These are phyloP conservation scores for Crataegus laevigata DNA, from an alignment of 306 rosid genomes.

Conservation along the genomic window DNA sequence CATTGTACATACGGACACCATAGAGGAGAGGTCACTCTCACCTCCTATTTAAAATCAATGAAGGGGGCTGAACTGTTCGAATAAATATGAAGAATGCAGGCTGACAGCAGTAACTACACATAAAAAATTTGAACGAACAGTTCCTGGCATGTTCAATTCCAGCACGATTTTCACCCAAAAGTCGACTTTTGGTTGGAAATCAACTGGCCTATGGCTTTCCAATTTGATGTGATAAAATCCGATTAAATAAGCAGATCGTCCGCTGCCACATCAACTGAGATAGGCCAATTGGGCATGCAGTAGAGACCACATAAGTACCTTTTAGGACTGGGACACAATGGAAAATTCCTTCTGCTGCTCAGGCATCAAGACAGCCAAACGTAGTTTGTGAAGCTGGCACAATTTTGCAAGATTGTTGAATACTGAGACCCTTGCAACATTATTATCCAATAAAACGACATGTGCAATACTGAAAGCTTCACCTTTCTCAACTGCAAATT, in stretches of 20 bases:
- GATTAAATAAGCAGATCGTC: not conserved
- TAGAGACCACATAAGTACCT: not conserved
- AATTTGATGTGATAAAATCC: not conserved
- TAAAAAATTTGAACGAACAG: not conserved
- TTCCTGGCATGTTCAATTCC: not conserved
- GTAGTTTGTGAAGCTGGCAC: conserved; percentile 55
- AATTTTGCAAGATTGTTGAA: conserved; percentile 61
- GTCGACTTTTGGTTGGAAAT: not conserved
- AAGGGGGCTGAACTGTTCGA: not conserved
- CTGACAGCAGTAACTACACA: not conserved
- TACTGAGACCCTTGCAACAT: conserved; percentile 43
- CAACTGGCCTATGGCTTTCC: not conserved
- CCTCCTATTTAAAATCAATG: not conserved
- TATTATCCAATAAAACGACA: conserved; percentile 39
- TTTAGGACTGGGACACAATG: conserved; percentile 41
- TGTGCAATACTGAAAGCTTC: conserved; percentile 72
- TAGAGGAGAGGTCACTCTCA: too few species aligned
- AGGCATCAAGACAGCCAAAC: conserved; percentile 60
- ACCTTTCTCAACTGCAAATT: conserved; percentile 62
- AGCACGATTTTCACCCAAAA: not conserved
- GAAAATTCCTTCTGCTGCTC: conserved; percentile 36
- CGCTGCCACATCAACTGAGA: not conserved
- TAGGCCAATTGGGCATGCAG: not conserved
- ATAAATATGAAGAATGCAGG: not conserved
- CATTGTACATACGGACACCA: not conserved